Conservation (phyloP, 2,329 filamentous ascomycete genomes). For the Boeremia exigua region DNA sequence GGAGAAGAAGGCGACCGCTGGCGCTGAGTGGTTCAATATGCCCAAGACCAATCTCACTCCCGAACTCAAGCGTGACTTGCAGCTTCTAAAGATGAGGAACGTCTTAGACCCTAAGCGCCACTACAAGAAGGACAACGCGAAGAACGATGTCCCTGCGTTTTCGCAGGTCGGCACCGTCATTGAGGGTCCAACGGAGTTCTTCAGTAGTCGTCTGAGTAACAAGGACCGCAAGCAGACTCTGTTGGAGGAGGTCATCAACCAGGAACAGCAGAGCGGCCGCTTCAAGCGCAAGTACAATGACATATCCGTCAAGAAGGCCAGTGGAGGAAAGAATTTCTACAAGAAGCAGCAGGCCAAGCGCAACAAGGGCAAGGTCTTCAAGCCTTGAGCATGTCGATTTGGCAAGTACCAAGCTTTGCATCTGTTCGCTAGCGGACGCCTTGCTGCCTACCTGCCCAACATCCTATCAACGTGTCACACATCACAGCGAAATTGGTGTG, state of each 20-base stretch:
- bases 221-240: slow-evolving; percentile 89
- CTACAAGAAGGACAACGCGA: slow-evolving; percentile 84
- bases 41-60: slow-evolving; percentile 84
- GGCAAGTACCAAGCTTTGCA: neutral
- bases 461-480: neutral
- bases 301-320: slow-evolving; percentile 81
- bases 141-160: slow-evolving; percentile 76
- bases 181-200: slow-evolving; percentile 87
- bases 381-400: slow-evolving; percentile 34
- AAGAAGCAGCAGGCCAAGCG: slow-evolving; percentile 73
- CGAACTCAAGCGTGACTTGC: slow-evolving; percentile 85
- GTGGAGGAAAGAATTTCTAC: slow-evolving; percentile 89
- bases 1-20: slow-evolving; percentile 71
- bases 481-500: neutral
- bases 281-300: slow-evolving; percentile 89
- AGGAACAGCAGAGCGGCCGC: slow-evolving; percentile 68
- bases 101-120: slow-evolving; percentile 88
- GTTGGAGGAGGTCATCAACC: slow-evolving; percentile 79
- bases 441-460: neutral
- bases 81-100: slow-evolving; percentile 86
- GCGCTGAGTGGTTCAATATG: slow-evolving; percentile 84
- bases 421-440: neutral
- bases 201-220: slow-evolving; percentile 78
- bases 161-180: slow-evolving; percentile 89
- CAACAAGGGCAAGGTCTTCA: slow-evolving; percentile 50